These are phyloP conservation scores for Talaromyces atroroseus DNA, from an alignment of 2,329 filamentous ascomycete species.

Conservation along the genomic window DNA sequence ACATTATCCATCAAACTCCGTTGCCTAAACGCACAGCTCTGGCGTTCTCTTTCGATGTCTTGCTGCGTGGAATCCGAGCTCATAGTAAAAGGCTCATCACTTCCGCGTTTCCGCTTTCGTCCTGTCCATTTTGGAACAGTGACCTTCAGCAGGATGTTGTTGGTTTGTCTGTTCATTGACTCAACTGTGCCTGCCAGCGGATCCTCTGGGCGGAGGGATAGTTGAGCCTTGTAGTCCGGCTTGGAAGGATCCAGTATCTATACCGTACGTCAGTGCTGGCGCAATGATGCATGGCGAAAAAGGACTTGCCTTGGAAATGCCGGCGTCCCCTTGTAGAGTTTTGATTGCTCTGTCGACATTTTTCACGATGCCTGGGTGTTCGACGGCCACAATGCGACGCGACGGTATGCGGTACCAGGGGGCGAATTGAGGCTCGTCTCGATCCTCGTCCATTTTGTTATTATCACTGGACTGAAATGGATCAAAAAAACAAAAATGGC, in stretches of 20 bases:
- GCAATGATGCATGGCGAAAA: not conserved
- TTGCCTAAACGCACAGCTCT: conserved; percentile 5
- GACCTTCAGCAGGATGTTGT: conserved; percentile 81
- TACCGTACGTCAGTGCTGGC: not conserved
- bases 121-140: conserved; percentile 83
- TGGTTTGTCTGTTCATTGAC: conserved; percentile 68
- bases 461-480: no score
- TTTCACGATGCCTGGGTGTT: conserved; percentile 62
- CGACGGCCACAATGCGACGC: conserved; percentile 54
- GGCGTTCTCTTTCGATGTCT: conserved; percentile 12
- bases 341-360: conserved; percentile 60
- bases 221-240: conserved; percentile 50
- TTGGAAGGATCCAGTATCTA: conserved; percentile 44
- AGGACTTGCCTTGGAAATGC: conserved; percentile 47
- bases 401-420: conserved; percentile 49
- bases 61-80: conserved; percentile 29
- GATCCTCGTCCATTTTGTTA: not conserved
- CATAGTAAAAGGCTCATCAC: conserved; percentile 58
- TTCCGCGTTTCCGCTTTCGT: conserved; percentile 77
- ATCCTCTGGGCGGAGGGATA: conserved; percentile 77
- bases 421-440: conserved; percentile 20
- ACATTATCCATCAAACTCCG: conserved; percentile 64
- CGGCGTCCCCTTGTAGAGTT: conserved; percentile 54
- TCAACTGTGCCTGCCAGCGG: conserved; percentile 70
- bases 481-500: no score